Conservation (phyloP, 2,329 filamentous ascomycete species). For the Leptographium radiaticola region DNA sequence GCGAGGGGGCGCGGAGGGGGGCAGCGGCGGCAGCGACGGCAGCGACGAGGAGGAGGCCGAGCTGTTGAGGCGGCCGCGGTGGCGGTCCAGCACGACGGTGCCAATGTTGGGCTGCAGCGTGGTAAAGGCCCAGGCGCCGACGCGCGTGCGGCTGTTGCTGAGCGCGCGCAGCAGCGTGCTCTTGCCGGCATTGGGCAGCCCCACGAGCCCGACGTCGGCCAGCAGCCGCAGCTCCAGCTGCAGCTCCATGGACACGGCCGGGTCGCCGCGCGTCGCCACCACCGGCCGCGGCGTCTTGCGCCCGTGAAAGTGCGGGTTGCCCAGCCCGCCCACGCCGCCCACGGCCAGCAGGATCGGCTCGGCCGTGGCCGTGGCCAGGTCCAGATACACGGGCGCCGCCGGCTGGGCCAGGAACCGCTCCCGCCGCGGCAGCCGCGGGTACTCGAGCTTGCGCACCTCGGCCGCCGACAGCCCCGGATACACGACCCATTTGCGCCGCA, state of each 20-base stretch:
- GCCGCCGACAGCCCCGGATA: constrained; percentile 66
- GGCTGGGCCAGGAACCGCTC: constrained; percentile 53
- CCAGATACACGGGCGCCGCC: constrained; percentile 55
- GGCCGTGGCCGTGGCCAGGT: constrained; percentile 64
- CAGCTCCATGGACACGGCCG: constrained; percentile 63
- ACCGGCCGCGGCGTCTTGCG: constrained; percentile 63
- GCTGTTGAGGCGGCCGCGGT: constrained; percentile 50
- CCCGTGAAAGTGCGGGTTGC: constrained; percentile 85
- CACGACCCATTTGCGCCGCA: constrained; percentile 67
- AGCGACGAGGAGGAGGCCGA: constrained; percentile 13
- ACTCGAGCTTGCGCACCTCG: constrained; percentile 44
- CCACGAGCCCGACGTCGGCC: constrained; percentile 88
- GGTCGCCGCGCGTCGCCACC: constrained; percentile 78
- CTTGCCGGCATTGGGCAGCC: constrained; percentile 91
- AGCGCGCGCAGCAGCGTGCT: constrained; percentile 80
- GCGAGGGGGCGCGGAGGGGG: constrained; percentile 45
- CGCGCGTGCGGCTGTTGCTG: constrained; percentile 75
- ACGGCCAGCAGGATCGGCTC: constrained; percentile 75
- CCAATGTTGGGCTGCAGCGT: constrained; percentile 86
- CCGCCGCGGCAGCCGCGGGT: constrained; percentile 38
- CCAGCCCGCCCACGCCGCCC: constrained; percentile 78
- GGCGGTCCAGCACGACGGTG: constrained; percentile 82
- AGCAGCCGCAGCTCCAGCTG: constrained; percentile 90
- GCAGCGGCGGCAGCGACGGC: no score
- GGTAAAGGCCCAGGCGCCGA: constrained; percentile 95